Percentiles rank a stretch among this genome's conserved stretches.
Conservation (phyloP, 2,329 filamentous ascomycete genomes). For the Pseudocercospora eumusae region DNA sequence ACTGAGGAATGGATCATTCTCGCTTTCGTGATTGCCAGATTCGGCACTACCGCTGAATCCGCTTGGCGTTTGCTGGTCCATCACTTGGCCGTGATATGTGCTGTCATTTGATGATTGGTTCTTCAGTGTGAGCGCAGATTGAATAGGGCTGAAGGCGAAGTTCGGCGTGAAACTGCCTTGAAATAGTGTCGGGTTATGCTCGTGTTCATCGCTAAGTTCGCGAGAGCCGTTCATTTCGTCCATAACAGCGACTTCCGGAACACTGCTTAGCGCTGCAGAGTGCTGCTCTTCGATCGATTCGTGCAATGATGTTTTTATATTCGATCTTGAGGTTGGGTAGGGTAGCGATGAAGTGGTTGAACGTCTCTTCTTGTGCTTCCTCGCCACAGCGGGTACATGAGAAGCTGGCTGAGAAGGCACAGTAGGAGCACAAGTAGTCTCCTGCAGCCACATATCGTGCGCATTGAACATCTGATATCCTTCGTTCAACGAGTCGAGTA, state of each 20-base stretch:
- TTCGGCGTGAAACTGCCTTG: slow-evolving; percentile 46
- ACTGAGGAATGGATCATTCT: slow-evolving; percentile 79
- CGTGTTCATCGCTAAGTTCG: slow-evolving; percentile 13
- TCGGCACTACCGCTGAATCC: slow-evolving; percentile 45
- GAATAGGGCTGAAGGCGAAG: slow-evolving; percentile 40
- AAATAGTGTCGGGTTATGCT: slow-evolving; percentile 30
- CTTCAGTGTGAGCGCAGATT: slow-evolving; percentile 18
- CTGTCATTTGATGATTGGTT: slow-evolving; percentile 24
- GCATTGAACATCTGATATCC: slow-evolving; percentile 8
- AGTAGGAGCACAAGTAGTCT: slow-evolving; percentile 11
- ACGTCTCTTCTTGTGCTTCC: slow-evolving; percentile 30
- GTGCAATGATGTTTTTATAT: not conserved
- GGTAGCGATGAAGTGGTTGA: slow-evolving; percentile 30
- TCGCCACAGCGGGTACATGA: slow-evolving; percentile 11
- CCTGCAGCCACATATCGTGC: slow-evolving; percentile 11
- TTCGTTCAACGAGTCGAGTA: slow-evolving; percentile 30
- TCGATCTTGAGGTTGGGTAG: slow-evolving; percentile 28
- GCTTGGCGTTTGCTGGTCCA: slow-evolving; percentile 49
- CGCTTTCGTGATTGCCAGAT: slow-evolving; percentile 50
- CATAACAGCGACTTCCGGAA: slow-evolving; percentile 15
- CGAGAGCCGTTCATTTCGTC: slow-evolving; percentile 10
- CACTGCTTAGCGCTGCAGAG: not conserved
- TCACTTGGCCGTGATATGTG: slow-evolving; percentile 25
- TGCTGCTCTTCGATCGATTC: slow-evolving; percentile 21
- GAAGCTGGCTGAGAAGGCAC: slow-evolving; percentile 15